Evolutionary conservation across 257 asterid genomes (phyloP).

Genomic region (Leptodermis oblonga): DNA sequence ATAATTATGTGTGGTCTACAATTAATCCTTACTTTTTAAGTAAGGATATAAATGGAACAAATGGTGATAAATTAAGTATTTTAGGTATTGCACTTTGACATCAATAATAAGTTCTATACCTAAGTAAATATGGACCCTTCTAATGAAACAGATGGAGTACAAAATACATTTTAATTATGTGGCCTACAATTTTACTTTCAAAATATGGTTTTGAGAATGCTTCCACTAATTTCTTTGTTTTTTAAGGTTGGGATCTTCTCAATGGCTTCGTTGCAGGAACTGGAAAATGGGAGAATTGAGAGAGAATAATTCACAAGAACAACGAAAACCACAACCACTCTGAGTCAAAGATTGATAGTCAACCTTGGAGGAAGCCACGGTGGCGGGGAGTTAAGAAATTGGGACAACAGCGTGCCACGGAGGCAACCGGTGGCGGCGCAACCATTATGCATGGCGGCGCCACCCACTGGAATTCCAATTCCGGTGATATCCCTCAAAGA

Average conservation of each 20-base stretch:
- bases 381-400: constrained; percentile 6
- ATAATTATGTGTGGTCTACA: too few relatives aligned
- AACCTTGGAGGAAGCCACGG: background rate
- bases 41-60: too few relatives aligned
- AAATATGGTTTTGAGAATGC: too few relatives aligned
- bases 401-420: background rate
- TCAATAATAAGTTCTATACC: too few relatives aligned
- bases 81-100: too few relatives aligned
- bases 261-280: constrained; percentile 14
- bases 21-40: too few relatives aligned
- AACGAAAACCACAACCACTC: background rate
- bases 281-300: background rate
- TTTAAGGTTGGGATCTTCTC: too few relatives aligned
- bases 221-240: background rate
- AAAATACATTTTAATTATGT: too few relatives aligned
- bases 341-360: constrained; percentile 3
- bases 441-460: constrained; percentile 29
- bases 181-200: too few relatives aligned
- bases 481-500: constrained; percentile 32
- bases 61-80: too few relatives aligned
- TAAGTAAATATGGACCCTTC: too few relatives aligned
- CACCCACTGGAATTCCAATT: constrained; percentile 18
- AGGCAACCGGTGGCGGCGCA: background rate
- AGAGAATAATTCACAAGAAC: background rate
- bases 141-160: too few relatives aligned